A percentile compares a stretch with the other conserved stretches of the same genome.
Conservation (phyloP, 2,329 filamentous ascomycete species). For the Fusarium drepaniforme region DNA sequence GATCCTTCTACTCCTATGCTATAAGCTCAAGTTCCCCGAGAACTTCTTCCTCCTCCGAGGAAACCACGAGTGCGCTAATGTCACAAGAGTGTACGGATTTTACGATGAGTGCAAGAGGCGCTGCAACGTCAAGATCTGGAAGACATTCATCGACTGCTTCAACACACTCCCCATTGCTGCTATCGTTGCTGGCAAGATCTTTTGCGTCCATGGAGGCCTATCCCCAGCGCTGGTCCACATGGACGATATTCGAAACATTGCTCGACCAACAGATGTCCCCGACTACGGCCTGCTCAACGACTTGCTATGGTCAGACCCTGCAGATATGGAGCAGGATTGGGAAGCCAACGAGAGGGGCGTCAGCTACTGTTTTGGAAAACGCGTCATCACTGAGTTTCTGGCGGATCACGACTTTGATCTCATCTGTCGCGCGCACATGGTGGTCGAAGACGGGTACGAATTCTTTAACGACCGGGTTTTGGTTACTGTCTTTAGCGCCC, state of each 20-base stretch:
- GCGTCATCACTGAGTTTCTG: constrained; percentile 96
- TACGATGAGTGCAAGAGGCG: constrained; percentile 99
- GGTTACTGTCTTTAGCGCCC: constrained; percentile 97
- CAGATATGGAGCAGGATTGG: constrained; percentile 98
- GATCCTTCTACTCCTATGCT: constrained; percentile 94
- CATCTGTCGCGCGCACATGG: constrained; percentile 98
- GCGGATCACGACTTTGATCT: constrained; percentile 96
- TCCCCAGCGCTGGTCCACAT: constrained; percentile 94
- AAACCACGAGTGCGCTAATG: constrained; percentile 98
- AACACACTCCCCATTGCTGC: constrained; percentile 98
- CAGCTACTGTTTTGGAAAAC: constrained; percentile 98
- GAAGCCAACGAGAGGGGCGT: constrained; percentile 97
- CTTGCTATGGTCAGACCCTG: constrained; percentile 95
- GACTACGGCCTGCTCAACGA: constrained; percentile 97
- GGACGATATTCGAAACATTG: constrained; percentile 98
- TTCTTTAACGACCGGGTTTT: constrained; percentile 97
- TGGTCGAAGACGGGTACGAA: constrained; percentile 98
- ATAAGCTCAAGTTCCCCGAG: constrained; percentile 99
- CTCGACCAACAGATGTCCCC: constrained; percentile 94
- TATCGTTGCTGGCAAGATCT: constrained; percentile 99
- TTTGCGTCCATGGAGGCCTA: constrained; percentile 95
- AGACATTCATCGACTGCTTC: constrained; percentile 99
- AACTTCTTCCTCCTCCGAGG: constrained; percentile 99
- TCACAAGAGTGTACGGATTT: constrained; percentile 99
- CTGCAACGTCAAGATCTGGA: constrained; percentile 99